Evolutionary conservation across 768 basidiomycete species (phyloP).

Genomic region (Termitomyces sp.): DNA sequence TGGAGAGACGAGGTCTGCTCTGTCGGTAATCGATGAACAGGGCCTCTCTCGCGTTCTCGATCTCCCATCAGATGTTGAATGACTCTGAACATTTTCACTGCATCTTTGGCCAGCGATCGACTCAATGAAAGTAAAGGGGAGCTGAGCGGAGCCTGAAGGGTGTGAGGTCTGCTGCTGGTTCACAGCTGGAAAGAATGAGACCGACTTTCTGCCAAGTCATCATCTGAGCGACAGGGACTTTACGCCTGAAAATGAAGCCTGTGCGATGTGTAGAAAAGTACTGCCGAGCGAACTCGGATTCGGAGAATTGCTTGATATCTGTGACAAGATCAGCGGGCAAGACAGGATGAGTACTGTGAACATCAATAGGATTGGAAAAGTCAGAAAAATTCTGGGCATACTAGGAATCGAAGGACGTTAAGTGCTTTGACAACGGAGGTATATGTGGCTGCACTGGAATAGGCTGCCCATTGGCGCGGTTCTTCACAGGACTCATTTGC

Average conservation of each 20-base stretch:
- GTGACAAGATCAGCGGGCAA: conserved; percentile 78
- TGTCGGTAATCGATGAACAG: conserved; percentile 47
- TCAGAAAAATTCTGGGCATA: conserved; percentile 31
- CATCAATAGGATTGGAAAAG: conserved; percentile 7
- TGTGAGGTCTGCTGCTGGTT: conserved; percentile 4
- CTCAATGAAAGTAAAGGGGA: conserved; percentile 76
- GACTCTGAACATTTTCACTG: conserved; percentile 83
- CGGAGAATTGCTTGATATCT: conserved; percentile 85
- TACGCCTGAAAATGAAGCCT: conserved; percentile 82
- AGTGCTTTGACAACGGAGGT: conserved; percentile 24
- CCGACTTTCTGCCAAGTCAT: conserved; percentile 89
- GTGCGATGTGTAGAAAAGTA: conserved; percentile 92
- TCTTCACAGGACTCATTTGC: conserved; percentile 75
- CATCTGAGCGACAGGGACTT: conserved; percentile 79
- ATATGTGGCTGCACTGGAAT: conserved; percentile 51
- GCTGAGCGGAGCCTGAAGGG: conserved; percentile 53
- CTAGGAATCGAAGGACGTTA: conserved; percentile 62
- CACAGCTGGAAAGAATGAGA: conserved; percentile 4
- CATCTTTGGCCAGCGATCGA: conserved; percentile 67
- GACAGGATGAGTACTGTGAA: conserved; percentile 65
- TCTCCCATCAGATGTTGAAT: conserved; percentile 95
- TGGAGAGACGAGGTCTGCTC: conserved; percentile 44
- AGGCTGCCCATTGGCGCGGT: conserved; percentile 58
- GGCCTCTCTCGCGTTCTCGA: conserved; percentile 66
- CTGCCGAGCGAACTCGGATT: conserved; percentile 80